phyloP scores from a whole-genome alignment of 371 early-diverging fungal genomes.

The Saksenaea vasiformis region DNA sequence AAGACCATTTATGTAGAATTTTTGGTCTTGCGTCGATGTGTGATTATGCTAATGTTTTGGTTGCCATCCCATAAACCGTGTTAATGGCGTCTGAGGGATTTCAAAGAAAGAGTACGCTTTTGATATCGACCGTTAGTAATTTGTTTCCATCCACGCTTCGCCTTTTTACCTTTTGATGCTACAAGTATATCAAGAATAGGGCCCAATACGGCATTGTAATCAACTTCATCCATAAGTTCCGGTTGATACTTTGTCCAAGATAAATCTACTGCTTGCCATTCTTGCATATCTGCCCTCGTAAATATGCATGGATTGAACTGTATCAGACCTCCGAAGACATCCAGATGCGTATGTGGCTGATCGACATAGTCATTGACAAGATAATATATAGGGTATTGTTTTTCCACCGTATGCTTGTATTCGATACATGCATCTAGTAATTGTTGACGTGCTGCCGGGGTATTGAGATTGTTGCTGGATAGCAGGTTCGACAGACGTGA shows the following conservation, averaged over 20 bases:
- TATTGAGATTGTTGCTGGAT: not conserved
- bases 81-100: constrained; percentile 44
- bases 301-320: constrained; percentile 43
- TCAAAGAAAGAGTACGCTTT: constrained; percentile 51
- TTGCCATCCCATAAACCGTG: constrained; percentile 44
- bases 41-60: constrained; percentile 24
- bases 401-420: constrained; percentile 34
- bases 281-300: constrained; percentile 33
- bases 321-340: constrained; percentile 38
- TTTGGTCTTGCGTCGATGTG: not conserved
- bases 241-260: constrained; percentile 22
- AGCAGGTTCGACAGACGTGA: constrained; percentile 22
- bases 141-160: not conserved
- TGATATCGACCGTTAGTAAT: not conserved
- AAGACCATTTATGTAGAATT: not conserved
- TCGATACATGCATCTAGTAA: constrained; percentile 43
- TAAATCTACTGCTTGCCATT: constrained; percentile 28
- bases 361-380: constrained; percentile 33
- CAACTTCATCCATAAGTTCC: constrained; percentile 18
- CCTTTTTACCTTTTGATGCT: constrained; percentile 37
- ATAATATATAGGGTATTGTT: constrained; percentile 42
- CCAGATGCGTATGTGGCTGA: constrained; percentile 33
- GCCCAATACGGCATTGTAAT: constrained; percentile 32
- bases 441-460: constrained; percentile 17
- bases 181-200: constrained; percentile 44